Evolutionary conservation across 768 basidiomycete species (phyloP), one percentile per base, ranked within the genome.

Genomic region (Leccinum subtestaceum): DNA sequence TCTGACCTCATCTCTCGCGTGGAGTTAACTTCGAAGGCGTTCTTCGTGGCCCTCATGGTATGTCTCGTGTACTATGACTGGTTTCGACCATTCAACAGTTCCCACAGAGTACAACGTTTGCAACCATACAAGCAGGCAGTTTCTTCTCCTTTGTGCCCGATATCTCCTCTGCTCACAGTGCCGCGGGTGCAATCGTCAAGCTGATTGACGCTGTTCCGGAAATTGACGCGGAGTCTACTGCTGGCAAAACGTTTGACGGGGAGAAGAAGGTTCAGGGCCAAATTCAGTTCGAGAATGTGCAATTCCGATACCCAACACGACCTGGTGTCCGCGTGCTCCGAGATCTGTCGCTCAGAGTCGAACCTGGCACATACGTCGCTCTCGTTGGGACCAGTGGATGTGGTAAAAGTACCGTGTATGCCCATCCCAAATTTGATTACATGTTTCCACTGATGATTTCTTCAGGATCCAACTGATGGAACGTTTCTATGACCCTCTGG

Each of bases 301-400:
- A 87, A 69, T 97, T 98, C 83, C 84, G 91, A 13, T 97, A 97
- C 74, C 95, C 95, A 1, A 91, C 91, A 8, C 81, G 95, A 46
- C 89, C 91, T 46, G 84, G 84, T 65, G 86, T 92, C 17, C 88
- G 89, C 52, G 93, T 98, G 17, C 75, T 98, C 60, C 87, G 90
- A 47, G 88, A 85, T 54, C 78, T 98, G 21, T 85, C 84, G 17
- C 69, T 92, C 53, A 80, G 81, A 43, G 82, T 90, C 29, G 80
- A 89, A 65, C 88, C 89, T 8, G 89, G 89, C 29, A 90, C 87
- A 23, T 93, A 87, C 54, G 84, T 93, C 56, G 91, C 91, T 3
- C 77, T 93, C 17, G 91, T 93, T 53, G 91, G 91, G 52, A 87
- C 89, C 36, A 86, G 83, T 74, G 91, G 91, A 7, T 90, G 81